These are phyloP conservation scores for Orbilia oligospora DNA, from an alignment of 2,329 filamentous ascomycete genomes.

Conservation along the genomic window DNA sequence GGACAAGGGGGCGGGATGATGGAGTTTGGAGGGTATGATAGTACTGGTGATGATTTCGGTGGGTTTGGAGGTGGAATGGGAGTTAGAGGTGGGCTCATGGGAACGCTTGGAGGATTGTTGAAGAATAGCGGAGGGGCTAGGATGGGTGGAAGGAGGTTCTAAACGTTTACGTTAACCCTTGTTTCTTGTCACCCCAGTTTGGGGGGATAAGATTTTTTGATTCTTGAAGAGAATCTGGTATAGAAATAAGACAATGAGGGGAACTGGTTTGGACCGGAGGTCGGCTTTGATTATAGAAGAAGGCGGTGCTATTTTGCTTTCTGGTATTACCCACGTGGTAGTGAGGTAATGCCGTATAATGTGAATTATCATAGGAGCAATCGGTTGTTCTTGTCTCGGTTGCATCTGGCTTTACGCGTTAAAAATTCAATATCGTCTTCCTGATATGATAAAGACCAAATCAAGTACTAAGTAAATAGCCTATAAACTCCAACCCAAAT, in stretches of 20 bases:
- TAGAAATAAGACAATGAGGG: too few relatives aligned
- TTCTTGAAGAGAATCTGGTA: too few relatives aligned
- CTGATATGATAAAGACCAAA: too few relatives aligned
- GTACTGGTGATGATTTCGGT: slow-evolving; percentile 43
- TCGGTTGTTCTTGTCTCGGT: background rate
- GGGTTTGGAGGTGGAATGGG: slow-evolving; percentile 78
- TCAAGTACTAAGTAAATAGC: too few relatives aligned
- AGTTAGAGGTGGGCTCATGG: slow-evolving; percentile 75
- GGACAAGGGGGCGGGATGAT: slow-evolving; percentile 33
- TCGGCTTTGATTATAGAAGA: background rate
- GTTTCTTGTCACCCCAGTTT: too few relatives aligned
- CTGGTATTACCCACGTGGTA: background rate
- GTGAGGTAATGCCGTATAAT: background rate
- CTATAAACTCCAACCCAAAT: background rate
- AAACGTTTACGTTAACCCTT: slow-evolving; percentile 67
- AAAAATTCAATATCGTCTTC: too few relatives aligned
- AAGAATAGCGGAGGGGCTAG: slow-evolving; percentile 79
- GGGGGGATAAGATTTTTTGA: too few relatives aligned
- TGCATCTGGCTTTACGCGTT: too few relatives aligned
- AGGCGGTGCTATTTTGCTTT: background rate
- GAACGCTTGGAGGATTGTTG: slow-evolving; percentile 84
- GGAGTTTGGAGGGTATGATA: slow-evolving; percentile 55
- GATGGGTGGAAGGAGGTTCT: slow-evolving; percentile 83
- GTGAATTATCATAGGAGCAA: background rate
- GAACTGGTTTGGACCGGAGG: background rate